Conservation (phyloP, 768 basidiomycete genomes). For the Rhizopogon roseolus region DNA sequence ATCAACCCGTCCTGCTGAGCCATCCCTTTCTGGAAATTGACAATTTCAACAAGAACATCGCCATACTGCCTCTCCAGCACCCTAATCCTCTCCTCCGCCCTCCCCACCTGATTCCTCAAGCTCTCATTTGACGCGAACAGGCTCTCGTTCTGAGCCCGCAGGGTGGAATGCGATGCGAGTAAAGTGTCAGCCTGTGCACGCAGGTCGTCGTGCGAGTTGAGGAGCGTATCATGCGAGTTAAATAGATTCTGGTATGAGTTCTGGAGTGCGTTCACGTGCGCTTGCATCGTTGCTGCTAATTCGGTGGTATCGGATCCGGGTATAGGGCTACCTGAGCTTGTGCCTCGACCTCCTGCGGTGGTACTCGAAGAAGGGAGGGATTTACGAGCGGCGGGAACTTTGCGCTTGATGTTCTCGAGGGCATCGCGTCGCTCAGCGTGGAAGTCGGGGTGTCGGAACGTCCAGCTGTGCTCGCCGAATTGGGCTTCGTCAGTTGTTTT, state of each 20-base stretch:
- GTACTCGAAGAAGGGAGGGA: slow-evolving; percentile 19
- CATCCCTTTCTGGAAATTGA: slow-evolving; percentile 67
- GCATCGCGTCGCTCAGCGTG: slow-evolving; percentile 47
- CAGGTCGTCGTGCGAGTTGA: slow-evolving; percentile 26
- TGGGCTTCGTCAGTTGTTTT: slow-evolving; percentile 83
- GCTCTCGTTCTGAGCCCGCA: slow-evolving; percentile 24
- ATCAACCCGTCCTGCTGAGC: slow-evolving; percentile 83
- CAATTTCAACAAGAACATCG: slow-evolving; percentile 66
- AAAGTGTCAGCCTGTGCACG: slow-evolving; percentile 30
- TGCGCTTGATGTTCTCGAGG: slow-evolving; percentile 65
- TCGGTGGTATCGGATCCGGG: not conserved
- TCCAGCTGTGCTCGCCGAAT: slow-evolving; percentile 58
- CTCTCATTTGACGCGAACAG: slow-evolving; percentile 21
- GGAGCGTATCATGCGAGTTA: slow-evolving; percentile 23
- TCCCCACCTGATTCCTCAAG: slow-evolving; percentile 23
- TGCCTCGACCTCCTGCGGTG: slow-evolving; percentile 1
- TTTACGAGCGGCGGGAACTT: slow-evolving; percentile 39
- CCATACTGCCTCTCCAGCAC: slow-evolving; percentile 62
- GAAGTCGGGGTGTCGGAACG: slow-evolving; percentile 50
- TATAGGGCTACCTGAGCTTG: slow-evolving; percentile 4
- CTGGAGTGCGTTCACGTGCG: slow-evolving; percentile 26
- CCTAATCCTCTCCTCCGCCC: slow-evolving; percentile 48
- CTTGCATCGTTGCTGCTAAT: slow-evolving; percentile 5
- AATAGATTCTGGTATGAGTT: slow-evolving; percentile 22
- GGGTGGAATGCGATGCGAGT: slow-evolving; percentile 22